phyloP scores from a whole-genome alignment of 208 protist species.

The Crithidia fasciculata region DNA sequence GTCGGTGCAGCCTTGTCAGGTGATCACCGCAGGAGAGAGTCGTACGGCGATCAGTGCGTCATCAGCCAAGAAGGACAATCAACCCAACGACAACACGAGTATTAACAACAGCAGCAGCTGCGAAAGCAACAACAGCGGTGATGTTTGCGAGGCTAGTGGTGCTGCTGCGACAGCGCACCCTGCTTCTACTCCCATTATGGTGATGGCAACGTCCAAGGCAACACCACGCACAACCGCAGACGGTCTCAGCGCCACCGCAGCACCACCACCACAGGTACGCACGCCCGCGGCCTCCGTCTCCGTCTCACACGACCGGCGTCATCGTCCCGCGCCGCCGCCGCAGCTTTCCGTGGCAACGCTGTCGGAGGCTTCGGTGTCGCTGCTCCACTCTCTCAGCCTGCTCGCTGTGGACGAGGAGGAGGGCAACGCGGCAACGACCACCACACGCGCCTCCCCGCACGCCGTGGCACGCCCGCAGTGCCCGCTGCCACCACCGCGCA shows the following conservation, averaged over 20 bases:
- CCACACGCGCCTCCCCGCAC: neutral
- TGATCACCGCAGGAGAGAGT: neutral
- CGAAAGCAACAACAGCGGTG: neutral
- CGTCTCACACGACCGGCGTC: neutral
- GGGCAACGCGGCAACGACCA: neutral
- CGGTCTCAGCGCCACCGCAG: no score
- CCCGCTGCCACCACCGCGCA: neutral
- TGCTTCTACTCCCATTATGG: no score
- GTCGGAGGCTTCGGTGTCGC: constrained; percentile 17
- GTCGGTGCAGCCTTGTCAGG: no score
- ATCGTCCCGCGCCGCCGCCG: constrained; percentile 16
- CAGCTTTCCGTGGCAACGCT: constrained; percentile 26
- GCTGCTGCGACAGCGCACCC: no score
- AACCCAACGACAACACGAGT: neutral
- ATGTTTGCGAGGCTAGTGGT: no score
- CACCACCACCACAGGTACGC: neutral
- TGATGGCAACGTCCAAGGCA: no score
- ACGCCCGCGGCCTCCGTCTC: neutral
- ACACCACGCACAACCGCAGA: no score
- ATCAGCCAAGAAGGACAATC: no score
- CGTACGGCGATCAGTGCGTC: neutral
- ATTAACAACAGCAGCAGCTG: constrained; percentile 1
- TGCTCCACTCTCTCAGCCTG: constrained; percentile 12
- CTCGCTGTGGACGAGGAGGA: neutral
- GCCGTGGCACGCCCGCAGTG: neutral